These are phyloP conservation scores for Eucalyptus sp. DNA, from an alignment of 345 rosid species.

Conservation along the genomic window DNA sequence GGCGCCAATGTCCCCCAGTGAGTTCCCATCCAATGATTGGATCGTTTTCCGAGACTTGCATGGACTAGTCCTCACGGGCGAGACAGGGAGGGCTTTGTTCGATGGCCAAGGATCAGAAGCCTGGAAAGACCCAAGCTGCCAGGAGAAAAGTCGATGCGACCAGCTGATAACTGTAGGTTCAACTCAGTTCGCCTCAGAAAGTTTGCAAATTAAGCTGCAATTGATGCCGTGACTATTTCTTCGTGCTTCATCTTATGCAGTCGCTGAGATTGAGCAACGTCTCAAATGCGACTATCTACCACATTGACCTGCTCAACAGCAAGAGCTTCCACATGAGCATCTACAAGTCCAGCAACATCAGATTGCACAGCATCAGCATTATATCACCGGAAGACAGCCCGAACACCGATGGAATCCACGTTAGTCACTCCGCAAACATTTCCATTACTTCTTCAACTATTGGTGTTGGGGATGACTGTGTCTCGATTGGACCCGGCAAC, in stretches of 20 bases:
- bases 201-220: background rate
- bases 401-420: constrained; percentile 57
- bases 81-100: background rate
- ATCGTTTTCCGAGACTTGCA: constrained; percentile 13
- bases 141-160: constrained; percentile 1
- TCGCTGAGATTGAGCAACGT: constrained; percentile 19
- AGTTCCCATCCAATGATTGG: constrained; percentile 13
- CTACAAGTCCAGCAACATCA: constrained; percentile 9
- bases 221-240: background rate
- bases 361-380: constrained; percentile 11
- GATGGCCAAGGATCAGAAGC: constrained; percentile 40
- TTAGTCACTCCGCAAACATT: constrained; percentile 26
- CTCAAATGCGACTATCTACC: constrained; percentile 19
- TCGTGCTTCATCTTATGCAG: constrained; percentile 8
- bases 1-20: constrained; percentile 5
- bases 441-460: constrained; percentile 16
- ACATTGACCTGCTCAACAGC: constrained; percentile 18
- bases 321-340: constrained; percentile 40
- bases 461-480: constrained; percentile 50
- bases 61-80: constrained; percentile 11
- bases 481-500: constrained; percentile 46
- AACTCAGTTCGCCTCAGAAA: background rate
- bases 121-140: constrained; percentile 24
- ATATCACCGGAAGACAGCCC: constrained; percentile 47
- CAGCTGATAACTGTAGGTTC: constrained; percentile 22